phyloP scores from a whole-genome alignment of 2,329 filamentous ascomycete species.

The Trichoderma koningiopsis region DNA sequence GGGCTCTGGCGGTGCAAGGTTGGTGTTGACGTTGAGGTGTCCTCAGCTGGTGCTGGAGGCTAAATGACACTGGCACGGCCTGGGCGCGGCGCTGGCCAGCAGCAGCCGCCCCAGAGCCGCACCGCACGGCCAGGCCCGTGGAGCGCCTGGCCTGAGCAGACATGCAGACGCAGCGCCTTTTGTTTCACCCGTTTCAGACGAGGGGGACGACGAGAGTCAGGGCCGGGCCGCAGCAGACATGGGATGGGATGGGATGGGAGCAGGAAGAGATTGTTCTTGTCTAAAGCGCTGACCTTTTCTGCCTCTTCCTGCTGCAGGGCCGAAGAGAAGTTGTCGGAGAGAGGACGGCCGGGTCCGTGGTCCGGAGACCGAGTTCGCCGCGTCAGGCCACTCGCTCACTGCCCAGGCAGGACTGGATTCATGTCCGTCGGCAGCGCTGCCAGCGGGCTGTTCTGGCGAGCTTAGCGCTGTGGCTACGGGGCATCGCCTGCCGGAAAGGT shows the following conservation, averaged over 20 bases:
- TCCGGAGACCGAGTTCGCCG: slow-evolving; percentile 25
- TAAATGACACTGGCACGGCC: slow-evolving; percentile 9
- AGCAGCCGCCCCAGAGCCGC: slow-evolving; percentile 32
- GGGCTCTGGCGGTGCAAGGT: neutral
- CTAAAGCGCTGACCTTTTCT: neutral
- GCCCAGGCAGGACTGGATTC: neutral
- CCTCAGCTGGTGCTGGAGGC: slow-evolving; percentile 23
- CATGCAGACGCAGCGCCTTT: slow-evolving; percentile 23
- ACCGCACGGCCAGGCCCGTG: slow-evolving; percentile 36
- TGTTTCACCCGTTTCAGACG: slow-evolving; percentile 11
- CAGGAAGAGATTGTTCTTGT: neutral
- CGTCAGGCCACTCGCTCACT: slow-evolving; percentile 3
- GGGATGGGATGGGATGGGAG: slow-evolving; percentile 2
- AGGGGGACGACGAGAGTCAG: neutral
- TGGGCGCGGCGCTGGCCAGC: slow-evolving; percentile 5
- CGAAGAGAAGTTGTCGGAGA: slow-evolving; percentile 5
- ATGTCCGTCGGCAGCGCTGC: neutral
- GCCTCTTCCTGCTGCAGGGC: neutral
- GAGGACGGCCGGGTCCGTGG: slow-evolving; percentile 16
- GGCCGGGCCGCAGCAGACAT: slow-evolving; percentile 13
- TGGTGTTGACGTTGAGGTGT: slow-evolving; percentile 26
- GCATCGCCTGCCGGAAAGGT: neutral
- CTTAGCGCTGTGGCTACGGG: neutral
- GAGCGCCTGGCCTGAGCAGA: slow-evolving; percentile 33
- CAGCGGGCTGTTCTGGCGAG: neutral